Percentiles rank a stretch among this genome's conserved stretches.
phyloP scores from a whole-genome alignment of 1,284 basidiomycete genomes.

The Albatrellus sp. region DNA sequence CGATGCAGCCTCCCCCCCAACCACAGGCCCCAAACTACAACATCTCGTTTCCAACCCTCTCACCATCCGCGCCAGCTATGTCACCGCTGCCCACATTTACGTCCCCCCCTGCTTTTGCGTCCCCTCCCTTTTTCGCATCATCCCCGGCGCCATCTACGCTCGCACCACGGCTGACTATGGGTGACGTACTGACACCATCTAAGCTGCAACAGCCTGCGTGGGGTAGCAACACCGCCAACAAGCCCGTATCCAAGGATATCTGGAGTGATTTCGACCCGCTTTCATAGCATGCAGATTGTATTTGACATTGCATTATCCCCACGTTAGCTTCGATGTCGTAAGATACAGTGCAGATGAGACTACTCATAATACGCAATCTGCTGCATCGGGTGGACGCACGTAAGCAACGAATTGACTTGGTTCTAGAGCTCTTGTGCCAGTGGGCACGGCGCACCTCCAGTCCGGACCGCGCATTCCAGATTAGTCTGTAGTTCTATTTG shows the following conservation, averaged over 20 bases:
- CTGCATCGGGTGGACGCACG: no score
- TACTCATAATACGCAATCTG: no score
- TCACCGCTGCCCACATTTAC: slow-evolving; percentile 6
- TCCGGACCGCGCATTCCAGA: no score
- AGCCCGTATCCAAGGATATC: slow-evolving; percentile 45
- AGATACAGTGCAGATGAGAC: no score
- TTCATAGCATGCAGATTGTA: slow-evolving; percentile 15
- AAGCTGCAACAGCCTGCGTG: slow-evolving; percentile 39
- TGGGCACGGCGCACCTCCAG: no score
- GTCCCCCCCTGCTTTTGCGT: background rate
- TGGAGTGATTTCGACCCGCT: slow-evolving; percentile 78
- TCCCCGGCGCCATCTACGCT: slow-evolving; percentile 21
- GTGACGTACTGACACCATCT: slow-evolving; percentile 43
- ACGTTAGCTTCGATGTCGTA: no score
- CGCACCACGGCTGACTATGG: slow-evolving; percentile 30
- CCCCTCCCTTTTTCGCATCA: no score
- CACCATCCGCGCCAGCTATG: slow-evolving; percentile 15
- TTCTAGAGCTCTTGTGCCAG: no score
- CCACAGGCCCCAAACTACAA: slow-evolving; percentile 17
- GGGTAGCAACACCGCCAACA: slow-evolving; percentile 22
- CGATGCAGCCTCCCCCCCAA: slow-evolving; percentile 9
- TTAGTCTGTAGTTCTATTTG: no score
- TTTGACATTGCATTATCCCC: background rate
- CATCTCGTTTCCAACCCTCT: slow-evolving; percentile 15
- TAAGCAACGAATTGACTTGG: no score